Percentiles rank a stretch among this genome's conserved stretches.
Conservation (phyloP, 2,329 filamentous ascomycete genomes). For the Teratosphaeria pseudoeucalypti region DNA sequence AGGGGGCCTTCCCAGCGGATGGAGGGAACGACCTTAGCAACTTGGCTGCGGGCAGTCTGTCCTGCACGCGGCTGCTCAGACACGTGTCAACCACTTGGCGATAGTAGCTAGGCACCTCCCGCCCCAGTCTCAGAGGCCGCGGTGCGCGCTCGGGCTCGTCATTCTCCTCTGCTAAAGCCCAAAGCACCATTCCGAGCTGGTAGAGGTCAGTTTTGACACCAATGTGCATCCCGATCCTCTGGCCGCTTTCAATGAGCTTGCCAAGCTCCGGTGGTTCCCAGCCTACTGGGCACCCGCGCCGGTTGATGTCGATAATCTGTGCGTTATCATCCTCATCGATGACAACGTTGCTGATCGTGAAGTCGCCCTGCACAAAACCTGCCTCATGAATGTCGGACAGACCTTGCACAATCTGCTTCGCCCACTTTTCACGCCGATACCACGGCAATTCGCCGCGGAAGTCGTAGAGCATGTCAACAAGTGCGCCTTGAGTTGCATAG, state of each 20-base stretch:
- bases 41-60: constrained; percentile 61
- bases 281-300: constrained; percentile 88
- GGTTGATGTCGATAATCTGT: constrained; percentile 97
- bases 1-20: constrained; percentile 7
- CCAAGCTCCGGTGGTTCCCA: constrained; percentile 95
- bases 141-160: constrained; percentile 79
- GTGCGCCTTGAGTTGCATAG: constrained; percentile 73
- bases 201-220: constrained; percentile 95
- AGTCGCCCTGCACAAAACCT: constrained; percentile 94
- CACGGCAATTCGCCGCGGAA: constrained; percentile 54
- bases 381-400: constrained; percentile 89
- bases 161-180: constrained; percentile 76
- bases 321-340: constrained; percentile 75
- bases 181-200: constrained; percentile 93
- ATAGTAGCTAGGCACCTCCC: constrained; percentile 66
- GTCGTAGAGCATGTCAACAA: constrained; percentile 88
- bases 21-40: constrained; percentile 60
- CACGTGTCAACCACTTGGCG: constrained; percentile 65
- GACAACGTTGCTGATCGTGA: constrained; percentile 94
- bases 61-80: constrained; percentile 61
- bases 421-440: constrained; percentile 73
- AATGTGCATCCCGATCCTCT: constrained; percentile 93
- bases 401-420: constrained; percentile 78
- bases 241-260: constrained; percentile 72
- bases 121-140: constrained; percentile 53